phyloP scores from a whole-genome alignment of 1,139 yeast species.

The Hyphopichia wangnamkhiaoensis region DNA sequence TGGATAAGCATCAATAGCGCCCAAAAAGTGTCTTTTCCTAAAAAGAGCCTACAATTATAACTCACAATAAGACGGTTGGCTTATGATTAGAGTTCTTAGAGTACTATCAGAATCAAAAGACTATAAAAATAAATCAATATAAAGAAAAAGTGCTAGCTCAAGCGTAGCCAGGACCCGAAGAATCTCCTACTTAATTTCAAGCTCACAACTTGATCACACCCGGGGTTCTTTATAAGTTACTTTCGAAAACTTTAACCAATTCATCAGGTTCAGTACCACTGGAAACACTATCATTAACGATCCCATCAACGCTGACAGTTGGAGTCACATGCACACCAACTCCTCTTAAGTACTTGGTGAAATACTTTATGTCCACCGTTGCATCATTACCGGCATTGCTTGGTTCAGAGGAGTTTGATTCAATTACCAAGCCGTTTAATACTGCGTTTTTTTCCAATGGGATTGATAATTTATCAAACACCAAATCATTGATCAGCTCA shows the following conservation, averaged over 20 bases:
- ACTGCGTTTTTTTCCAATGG: conserved; percentile 41
- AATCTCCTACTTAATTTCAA: too few relatives aligned
- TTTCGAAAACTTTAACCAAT: conserved; percentile 31
- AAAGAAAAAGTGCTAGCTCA: too few relatives aligned
- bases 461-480: conserved; percentile 34
- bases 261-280: conserved; percentile 39
- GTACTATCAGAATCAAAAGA: too few relatives aligned
- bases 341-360: conserved; percentile 71
- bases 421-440: conserved; percentile 32
- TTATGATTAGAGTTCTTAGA: too few relatives aligned
- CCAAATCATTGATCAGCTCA: conserved; percentile 54
- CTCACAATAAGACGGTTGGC: too few relatives aligned
- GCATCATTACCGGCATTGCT: conserved; percentile 61
- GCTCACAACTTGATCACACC: too few relatives aligned
- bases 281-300: conserved; percentile 40
- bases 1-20: too few relatives aligned
- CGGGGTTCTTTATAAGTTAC: too few relatives aligned
- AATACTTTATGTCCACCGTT: conserved; percentile 67
- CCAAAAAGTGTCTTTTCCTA: too few relatives aligned
- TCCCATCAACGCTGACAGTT: conserved; percentile 74
- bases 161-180: too few relatives aligned
- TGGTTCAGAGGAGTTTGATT: conserved; percentile 23
- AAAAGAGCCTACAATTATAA: too few relatives aligned
- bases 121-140: too few relatives aligned
- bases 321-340: conserved; percentile 85